Conservation (phyloP, 371 early-diverging fungal genomes). For the Caulochytrium protostelioides region DNA sequence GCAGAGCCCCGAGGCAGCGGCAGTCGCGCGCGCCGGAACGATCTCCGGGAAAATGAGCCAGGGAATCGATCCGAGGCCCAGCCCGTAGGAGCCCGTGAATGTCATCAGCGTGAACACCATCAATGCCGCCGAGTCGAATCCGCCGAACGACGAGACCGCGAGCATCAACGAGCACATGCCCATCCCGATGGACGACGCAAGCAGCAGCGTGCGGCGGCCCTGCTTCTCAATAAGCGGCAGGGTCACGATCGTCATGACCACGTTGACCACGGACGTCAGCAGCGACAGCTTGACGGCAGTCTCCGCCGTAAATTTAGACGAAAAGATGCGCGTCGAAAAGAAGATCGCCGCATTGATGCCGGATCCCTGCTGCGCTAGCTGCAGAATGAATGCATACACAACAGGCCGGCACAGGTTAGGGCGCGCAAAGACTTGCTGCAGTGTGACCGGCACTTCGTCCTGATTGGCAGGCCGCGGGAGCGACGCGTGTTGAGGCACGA, state of each 20-base stretch:
- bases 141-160: constrained; percentile 5
- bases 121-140: constrained; percentile 30
- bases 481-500: too few relatives aligned
- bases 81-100: constrained; percentile 54
- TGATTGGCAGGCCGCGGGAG: too few relatives aligned
- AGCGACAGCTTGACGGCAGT: constrained; percentile 16
- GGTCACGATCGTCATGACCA: constrained; percentile 45
- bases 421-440: too few relatives aligned
- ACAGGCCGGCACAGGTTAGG: constrained; percentile 13
- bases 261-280: constrained; percentile 32
- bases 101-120: constrained; percentile 46
- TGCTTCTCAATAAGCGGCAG: constrained; percentile 53
- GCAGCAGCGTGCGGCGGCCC: constrained; percentile 55
- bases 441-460: too few relatives aligned
- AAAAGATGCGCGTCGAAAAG: constrained; percentile 31
- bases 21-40: constrained; percentile 12
- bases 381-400: constrained; percentile 16
- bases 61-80: constrained; percentile 65
- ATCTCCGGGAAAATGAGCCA: constrained; percentile 22
- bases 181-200: constrained; percentile 43
- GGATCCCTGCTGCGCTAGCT: constrained; percentile 57
- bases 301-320: constrained; percentile 18
- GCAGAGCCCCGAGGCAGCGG: constrained; percentile 11
- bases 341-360: constrained; percentile 78
- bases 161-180: constrained; percentile 15